Evolutionary conservation across 2,329 filamentous ascomycete species (phyloP), one percentile per base, ranked within the genome.

Genomic region (Pyrenochaeta sp.): DNA sequence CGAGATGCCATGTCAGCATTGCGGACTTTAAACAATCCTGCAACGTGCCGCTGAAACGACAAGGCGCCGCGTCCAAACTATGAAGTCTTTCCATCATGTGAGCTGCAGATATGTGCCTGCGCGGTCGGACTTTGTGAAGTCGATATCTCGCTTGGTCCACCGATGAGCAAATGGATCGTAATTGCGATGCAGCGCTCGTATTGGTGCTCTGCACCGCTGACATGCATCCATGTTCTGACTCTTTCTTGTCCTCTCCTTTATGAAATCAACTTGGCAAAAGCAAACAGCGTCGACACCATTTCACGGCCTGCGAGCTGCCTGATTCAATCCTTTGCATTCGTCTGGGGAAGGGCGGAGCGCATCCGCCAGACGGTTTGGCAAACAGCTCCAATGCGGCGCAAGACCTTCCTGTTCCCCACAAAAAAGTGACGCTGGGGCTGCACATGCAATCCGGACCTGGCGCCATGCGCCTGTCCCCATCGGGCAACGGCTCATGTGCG

Each of bases 371-470:
- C 54, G 55, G 60, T 60, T n/a, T 53, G 60, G 64, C 54, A 52
- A 51, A 53, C 53, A 61, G 61, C 43, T 52, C 55, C 56, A 60
- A 56, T 54, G 52, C 42, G 55, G 60, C 62, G 67, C 61, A 51
- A 61, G 36, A 67, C 60, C 51, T 64, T 60, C 58, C 56, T 56
- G 60, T 48, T 58, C 67, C 67, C 70, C 69, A 71, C 68, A 68
- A 73, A 68, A n/a, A 64, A 66, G 68, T 73, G 72, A 73, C 70
- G 69, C 61, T 66, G 62, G 45, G n/a, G 54, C 58, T 61, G 60
- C 53, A 15, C 63, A 60, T 60, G 58, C 60, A 59, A 54, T 58
- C 54, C 49, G 52, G 53, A 60, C 52, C 54, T 60, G 51, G 62
- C 61, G 59, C 50, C 53, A 65, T 64, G 60, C 58, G 41, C 46